Base-by-base conservation (phyloP, 257 asterid species). In the Solanum peruvianum region DNA sequence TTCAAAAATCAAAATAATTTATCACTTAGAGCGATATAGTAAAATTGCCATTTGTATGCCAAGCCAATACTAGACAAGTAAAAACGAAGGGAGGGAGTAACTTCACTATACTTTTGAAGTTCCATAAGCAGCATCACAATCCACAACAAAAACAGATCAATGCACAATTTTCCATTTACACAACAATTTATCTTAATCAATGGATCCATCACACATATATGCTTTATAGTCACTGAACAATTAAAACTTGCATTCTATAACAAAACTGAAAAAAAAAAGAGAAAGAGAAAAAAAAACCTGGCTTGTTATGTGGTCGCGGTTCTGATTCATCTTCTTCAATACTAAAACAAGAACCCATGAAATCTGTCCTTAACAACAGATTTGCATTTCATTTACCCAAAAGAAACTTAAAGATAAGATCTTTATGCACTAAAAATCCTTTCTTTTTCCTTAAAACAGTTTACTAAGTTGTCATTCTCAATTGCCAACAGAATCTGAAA, bases 331-430 rank as follows among this genome's bases (percentile, higher is more conserved):
- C 95, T 86, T 93, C 96, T 85, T 95, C 98, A 86, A 91, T 89
- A 81, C 99, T 96, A 9, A 95, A 62, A 88, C 99, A 96, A 86
- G 97, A 90, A 58, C 99, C 99, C 99, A 96, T 96, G 87, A 85
- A 64, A 78, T 47, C 81, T 85, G 86, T 85, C 71, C 66, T 81
- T 92, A 88, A 82, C 27, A 69, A 86, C 86, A 90, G 91, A 92
- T 90, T 92, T 91, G 91, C 93, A 92, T 88, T 90, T 87, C 87
- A 90, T 39, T 33, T 5, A 39, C 27, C 89, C 72, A 14, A 47
- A 91, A 85, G 47, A 49, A 31, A 82, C 88, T 4, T 72, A 11
- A 89, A 90, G 92, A 87, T 69, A 60, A 52, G 85, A 82, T 66
- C 90, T 89, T 47, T 81, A 47, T 69, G 87, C 86, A 52, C n/a